Base-by-base conservation (phyloP, 1,284 basidiomycete species). In the Chalciporus sp. region DNA sequence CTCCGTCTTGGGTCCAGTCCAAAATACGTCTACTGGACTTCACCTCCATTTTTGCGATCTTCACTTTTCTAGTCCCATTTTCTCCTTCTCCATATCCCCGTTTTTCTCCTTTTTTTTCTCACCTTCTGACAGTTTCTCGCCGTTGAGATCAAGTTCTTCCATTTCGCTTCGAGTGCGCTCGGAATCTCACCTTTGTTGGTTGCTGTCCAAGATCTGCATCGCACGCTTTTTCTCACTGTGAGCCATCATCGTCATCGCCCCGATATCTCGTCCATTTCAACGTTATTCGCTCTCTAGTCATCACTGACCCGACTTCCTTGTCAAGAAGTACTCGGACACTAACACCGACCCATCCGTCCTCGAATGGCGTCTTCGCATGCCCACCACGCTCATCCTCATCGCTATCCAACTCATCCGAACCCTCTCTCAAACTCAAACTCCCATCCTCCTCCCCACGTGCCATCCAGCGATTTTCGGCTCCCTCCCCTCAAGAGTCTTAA, bases 401-500 rank as follows among this genome's bases (percentile, higher is more conserved):
- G 74, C 56, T 72, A 76, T 50, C 56, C 66, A 31, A 61, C 70
- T 46, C 76, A 76, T 58, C 67, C 52, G 6, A 52, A 55, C 68
- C 59, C 71, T 60, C 54, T 71, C 49, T 64, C 68, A 49, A 70
- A 70, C 33, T 67, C 62, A 46, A 57, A 62, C 49, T 65, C 69
- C 43, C 62, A 59, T 39, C 69, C 73, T 26, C 69, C 70, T 45
- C 68, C 70, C 42, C 73, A 76, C 53, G 70, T 67, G 56, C 56
- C 69, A 16, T 67, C 71, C 57, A 75, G 71, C 61, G 74, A 80
- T 49, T 66, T 82, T 60, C 82, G 83, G 35, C 76, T 88, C 7
- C 85, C 85, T 0, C 85, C 85, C 16, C 76, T 88, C 64, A 85
- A 81, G 71, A 83, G 85, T 64, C 75, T 88, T 61, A 84, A 85